Conservation (phyloP, 2,329 filamentous ascomycete species). For the Pezicula neosporulosa region DNA sequence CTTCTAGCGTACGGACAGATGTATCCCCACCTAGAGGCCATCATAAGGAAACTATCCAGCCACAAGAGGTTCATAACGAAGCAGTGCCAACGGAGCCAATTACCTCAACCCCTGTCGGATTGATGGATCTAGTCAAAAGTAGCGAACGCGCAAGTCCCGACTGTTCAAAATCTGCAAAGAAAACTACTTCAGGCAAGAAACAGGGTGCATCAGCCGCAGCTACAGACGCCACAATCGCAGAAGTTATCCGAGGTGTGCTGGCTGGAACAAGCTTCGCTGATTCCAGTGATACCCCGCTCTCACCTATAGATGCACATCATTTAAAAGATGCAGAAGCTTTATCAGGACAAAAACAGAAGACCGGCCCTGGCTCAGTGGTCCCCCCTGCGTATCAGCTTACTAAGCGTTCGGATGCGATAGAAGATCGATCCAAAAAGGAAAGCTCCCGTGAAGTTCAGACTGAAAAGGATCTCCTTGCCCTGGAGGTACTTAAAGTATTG, state of each 20-base stretch:
- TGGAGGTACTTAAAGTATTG: conserved; percentile 20
- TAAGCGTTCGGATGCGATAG: neutral
- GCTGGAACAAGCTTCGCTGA: conserved; percentile 8
- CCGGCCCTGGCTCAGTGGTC: no score
- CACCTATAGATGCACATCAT: no score
- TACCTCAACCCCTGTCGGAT: conserved; percentile 16
- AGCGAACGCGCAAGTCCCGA: conserved; percentile 7
- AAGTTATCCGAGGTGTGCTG: conserved; percentile 19
- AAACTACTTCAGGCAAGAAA: conserved; percentile 7
- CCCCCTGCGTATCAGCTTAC: no score
- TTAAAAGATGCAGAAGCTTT: no score
- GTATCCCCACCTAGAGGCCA: conserved; percentile 7
- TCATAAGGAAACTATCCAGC: conserved; percentile 19
- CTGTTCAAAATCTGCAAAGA: conserved; percentile 1
- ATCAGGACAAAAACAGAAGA: no score
- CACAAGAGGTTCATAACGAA: conserved; percentile 16
- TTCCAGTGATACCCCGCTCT: no score
- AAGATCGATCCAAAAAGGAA: conserved; percentile 4
- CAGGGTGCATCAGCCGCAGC: conserved; percentile 11
- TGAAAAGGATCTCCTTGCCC: conserved; percentile 11
- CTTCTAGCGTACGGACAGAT: conserved; percentile 1
- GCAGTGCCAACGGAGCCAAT: conserved; percentile 12
- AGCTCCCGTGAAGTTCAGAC: conserved; percentile 11
- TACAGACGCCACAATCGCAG: conserved; percentile 18
- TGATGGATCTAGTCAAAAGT: conserved; percentile 7